Base-by-base conservation (phyloP, 1,139 yeast species). In the Saccharomycopsis crataegensis region DNA sequence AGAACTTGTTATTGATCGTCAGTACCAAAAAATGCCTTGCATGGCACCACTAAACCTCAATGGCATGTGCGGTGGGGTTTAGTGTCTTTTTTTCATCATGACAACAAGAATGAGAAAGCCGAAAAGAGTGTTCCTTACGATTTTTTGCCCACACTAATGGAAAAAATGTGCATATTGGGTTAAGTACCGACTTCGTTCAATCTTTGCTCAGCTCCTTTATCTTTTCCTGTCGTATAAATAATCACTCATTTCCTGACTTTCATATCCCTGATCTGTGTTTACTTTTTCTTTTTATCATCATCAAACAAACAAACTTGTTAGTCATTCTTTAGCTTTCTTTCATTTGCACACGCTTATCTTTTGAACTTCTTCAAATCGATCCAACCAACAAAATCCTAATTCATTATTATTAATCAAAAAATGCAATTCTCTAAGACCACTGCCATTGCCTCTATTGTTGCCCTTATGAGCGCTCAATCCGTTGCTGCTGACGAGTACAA, bases 391-490 rank as follows among this genome's bases (percentile, higher is more conserved):
- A 22, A 22, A 22, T 37, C 38, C 31, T n/a, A 43, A 40, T 16
- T 48, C 45, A 8, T 40, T 46, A 14, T 37, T 17, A 16, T 14
- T 8, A 36, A 16, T 14, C 42, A 38, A 48, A 48, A 33, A 48
- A 48, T 48, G 51, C 52, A 45, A 45, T 45, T 41, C 44, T 50
- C 42, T 38, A 49, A 50, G 37, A 44, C 38, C 34, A 40, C 53
- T n/a, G 43, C 44, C 22, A 36, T 28, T 9, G 48, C 45, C n/a
- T 22, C 28, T 22, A 17, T 46, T 41, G 46, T 41, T 51, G 46
- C 52, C n/a, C 43, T 52, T 8, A 16, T 43, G 12, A 31, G 40
- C 43, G 49, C 49, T 36, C 43, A 28, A 8, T 46, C 44, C 40
- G 52, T 38, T 9, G 40, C 48, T 34, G 54, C 54, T 17, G 50